These are phyloP conservation scores for Leccinum fallax DNA, from an alignment of 1,284 basidiomycete species.

Conservation along the genomic window DNA sequence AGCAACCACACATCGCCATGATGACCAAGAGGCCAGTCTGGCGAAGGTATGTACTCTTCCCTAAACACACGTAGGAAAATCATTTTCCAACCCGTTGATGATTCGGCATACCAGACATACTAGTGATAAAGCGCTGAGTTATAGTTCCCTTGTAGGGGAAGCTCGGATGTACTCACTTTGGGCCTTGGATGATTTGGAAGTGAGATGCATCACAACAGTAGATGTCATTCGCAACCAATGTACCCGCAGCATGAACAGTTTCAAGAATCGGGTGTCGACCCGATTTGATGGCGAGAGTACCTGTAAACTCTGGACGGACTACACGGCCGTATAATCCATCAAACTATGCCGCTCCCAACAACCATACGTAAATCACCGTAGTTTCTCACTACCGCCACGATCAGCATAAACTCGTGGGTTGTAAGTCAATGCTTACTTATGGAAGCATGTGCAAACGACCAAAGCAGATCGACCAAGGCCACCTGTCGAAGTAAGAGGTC, in stretches of 20 bases:
- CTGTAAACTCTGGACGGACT: conserved; percentile 89
- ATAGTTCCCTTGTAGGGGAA: neutral
- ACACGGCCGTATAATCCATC: neutral
- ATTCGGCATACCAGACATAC: conserved; percentile 73
- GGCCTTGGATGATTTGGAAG: conserved; percentile 89
- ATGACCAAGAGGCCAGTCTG: conserved; percentile 84
- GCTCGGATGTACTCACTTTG: conserved; percentile 61
- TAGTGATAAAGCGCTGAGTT: conserved; percentile 31
- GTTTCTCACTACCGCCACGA: conserved; percentile 56
- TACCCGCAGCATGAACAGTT: conserved; percentile 64
- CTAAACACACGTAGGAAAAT: conserved; percentile 36
- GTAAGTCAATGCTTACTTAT: conserved; percentile 54
- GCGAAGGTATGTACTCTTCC: conserved; percentile 91
- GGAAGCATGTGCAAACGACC: conserved; percentile 82
- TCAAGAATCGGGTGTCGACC: conserved; percentile 89
- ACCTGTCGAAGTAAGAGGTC: conserved; percentile 46
- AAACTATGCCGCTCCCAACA: neutral
- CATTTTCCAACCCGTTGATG: neutral
- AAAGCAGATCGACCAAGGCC: conserved; percentile 83
- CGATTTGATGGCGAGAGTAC: conserved; percentile 82
- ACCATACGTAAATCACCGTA: conserved; percentile 52
- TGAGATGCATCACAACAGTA: conserved; percentile 79
- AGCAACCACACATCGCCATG: conserved; percentile 89
- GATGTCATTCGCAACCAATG: conserved; percentile 83
- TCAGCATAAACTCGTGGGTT: neutral